phyloP scores from a whole-genome alignment of 2,329 filamentous ascomycete genomes.

The Penicillium rolfsii region DNA sequence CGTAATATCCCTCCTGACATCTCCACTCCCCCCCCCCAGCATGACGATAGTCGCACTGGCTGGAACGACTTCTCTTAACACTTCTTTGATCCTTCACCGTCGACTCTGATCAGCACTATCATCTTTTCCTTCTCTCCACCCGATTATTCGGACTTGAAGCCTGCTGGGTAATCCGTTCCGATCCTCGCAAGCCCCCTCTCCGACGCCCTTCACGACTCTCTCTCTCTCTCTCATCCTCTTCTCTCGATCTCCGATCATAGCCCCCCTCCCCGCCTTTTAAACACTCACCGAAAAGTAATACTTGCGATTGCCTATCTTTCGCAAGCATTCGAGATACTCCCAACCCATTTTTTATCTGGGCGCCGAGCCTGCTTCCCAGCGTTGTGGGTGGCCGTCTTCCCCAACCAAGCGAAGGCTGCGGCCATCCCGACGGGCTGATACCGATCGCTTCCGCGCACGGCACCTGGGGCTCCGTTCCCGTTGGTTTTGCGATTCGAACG shows the following conservation, averaged over 20 bases:
- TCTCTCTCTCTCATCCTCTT: slow-evolving; percentile 4
- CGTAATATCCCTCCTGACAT: slow-evolving; percentile 29
- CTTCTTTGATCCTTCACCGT: slow-evolving; percentile 10
- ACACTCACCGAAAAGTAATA: slow-evolving; percentile 10
- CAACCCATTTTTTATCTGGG: neutral
- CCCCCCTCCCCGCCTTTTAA: slow-evolving; percentile 8
- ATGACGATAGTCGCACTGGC: slow-evolving; percentile 37
- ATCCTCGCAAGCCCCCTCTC: neutral
- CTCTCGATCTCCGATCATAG: slow-evolving; percentile 5
- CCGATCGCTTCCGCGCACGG: slow-evolving; percentile 31
- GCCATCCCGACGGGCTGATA: slow-evolving; percentile 32
- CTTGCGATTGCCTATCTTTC: slow-evolving; percentile 8
- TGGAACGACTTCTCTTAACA: slow-evolving; percentile 7
- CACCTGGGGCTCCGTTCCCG: slow-evolving; percentile 27
- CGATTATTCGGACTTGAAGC: neutral
- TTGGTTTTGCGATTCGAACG: slow-evolving; percentile 26
- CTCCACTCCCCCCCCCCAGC: slow-evolving; percentile 36
- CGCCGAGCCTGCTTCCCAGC: slow-evolving; percentile 13
- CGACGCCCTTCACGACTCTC: neutral
- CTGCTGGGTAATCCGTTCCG: neutral
- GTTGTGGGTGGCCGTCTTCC: slow-evolving; percentile 22
- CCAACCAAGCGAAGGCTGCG: slow-evolving; percentile 24
- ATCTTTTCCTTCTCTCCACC: neutral
- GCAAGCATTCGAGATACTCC: slow-evolving; percentile 1
- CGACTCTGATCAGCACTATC: neutral